Conservation (phyloP, 306 rosid species). For the Urtica urens region DNA sequence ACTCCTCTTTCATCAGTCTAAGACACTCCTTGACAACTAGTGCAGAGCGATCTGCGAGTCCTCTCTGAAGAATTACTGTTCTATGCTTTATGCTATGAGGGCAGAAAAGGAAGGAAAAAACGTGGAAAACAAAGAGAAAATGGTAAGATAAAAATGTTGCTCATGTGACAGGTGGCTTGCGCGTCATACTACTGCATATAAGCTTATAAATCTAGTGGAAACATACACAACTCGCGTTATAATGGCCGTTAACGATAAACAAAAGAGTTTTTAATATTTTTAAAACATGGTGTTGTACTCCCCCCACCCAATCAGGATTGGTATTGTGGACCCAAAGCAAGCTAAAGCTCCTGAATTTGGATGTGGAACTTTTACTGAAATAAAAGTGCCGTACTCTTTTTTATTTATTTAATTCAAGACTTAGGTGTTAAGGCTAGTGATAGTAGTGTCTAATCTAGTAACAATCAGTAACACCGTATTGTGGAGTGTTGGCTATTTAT, state of each 20-base stretch:
- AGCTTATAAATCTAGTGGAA: neutral
- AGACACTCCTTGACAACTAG: conserved; percentile 79
- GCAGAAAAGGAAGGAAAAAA: too few species aligned
- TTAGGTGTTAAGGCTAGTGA: too few species aligned
- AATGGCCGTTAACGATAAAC: neutral
- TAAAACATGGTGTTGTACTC: too few species aligned
- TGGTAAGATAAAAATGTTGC: neutral
- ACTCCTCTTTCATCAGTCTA: conserved; percentile 79
- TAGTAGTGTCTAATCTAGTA: too few species aligned
- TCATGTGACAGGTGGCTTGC: neutral
- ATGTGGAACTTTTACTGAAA: too few species aligned
- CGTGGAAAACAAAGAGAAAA: neutral
- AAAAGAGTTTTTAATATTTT: neutral
- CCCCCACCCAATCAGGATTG: too few species aligned
- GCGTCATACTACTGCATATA: neutral
- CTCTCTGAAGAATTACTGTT: conserved; percentile 72
- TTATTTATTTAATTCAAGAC: too few species aligned
- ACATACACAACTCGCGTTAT: neutral
- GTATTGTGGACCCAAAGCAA: too few species aligned
- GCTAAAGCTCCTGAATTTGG: too few species aligned
- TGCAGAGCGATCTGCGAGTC: conserved; percentile 81
- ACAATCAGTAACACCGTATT: too few species aligned
- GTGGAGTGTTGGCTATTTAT: too few species aligned
- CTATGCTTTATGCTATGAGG: conserved; percentile 79
- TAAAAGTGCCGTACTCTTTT: too few species aligned